Conservation (phyloP, 139 green algal genomes). For the Tetratostichococcus sp. region DNA sequence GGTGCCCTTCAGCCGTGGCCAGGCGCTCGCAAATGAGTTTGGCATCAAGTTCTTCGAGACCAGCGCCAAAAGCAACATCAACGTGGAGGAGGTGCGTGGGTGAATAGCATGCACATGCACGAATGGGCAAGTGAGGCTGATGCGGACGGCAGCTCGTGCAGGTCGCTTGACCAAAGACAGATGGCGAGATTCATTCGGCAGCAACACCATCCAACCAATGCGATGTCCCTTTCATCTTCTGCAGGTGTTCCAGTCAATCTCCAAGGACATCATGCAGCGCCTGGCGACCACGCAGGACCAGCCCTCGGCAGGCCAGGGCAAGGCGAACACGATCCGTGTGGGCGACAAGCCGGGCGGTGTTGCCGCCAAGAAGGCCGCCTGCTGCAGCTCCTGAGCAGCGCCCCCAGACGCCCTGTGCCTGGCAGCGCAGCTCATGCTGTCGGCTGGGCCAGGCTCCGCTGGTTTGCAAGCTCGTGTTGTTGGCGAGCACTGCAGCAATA, state of each 20-base stretch:
- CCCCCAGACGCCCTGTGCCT: no score
- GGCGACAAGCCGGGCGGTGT: not conserved
- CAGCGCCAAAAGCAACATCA: slow-evolving; percentile 73
- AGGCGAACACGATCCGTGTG: not conserved
- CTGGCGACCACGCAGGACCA: slow-evolving; percentile 39
- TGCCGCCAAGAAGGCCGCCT: not conserved
- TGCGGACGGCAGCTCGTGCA: no score
- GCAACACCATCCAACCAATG: no score
- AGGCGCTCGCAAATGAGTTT: slow-evolving; percentile 91
- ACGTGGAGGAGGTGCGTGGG: slow-evolving; percentile 75
- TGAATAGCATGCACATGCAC: no score
- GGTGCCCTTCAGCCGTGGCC: slow-evolving; percentile 65
- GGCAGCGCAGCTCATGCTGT: no score
- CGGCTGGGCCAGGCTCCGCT: no score
- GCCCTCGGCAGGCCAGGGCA: slow-evolving; percentile 7
- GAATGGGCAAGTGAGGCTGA: no score
- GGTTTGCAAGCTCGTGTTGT: no score
- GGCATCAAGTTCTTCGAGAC: slow-evolving; percentile 91
- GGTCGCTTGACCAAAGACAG: no score
- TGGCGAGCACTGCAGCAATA: no score
- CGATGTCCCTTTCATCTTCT: no score
- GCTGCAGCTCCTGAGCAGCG: not conserved
- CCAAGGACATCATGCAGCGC: slow-evolving; percentile 56
- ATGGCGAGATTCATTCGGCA: no score
- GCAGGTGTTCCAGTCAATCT: slow-evolving; percentile 63